A percentile compares a stretch with the other conserved stretches of the same genome.
Conservation (phyloP, 345 rosid genomes). For the Triadica sebifera region DNA sequence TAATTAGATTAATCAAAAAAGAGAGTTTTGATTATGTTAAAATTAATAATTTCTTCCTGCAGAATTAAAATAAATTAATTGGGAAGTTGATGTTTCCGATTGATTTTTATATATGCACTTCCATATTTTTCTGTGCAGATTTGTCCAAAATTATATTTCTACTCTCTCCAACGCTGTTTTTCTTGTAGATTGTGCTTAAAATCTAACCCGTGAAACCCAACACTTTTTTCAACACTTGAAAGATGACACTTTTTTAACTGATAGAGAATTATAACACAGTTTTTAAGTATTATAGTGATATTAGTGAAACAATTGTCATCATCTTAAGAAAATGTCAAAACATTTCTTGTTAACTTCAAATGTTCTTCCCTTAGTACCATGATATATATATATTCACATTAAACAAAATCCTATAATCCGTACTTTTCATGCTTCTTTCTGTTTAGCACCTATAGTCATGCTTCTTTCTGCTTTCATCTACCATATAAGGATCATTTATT, state of each 20-base stretch:
- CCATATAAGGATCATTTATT: too few species aligned
- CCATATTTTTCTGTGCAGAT: background rate
- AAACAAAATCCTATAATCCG: too few species aligned
- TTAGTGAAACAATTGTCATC: background rate
- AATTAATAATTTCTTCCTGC: too few species aligned
- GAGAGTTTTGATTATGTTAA: too few species aligned
- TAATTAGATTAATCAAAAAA: too few species aligned
- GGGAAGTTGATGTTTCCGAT: too few species aligned
- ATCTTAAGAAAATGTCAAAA: background rate
- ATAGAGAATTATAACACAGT: background rate
- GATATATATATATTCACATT: too few species aligned
- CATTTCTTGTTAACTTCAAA: background rate
- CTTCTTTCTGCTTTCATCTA: background rate
- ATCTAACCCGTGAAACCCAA: constrained; percentile 42
- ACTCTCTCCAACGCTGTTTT: constrained; percentile 11
- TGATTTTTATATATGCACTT: too few species aligned
- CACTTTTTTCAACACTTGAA: constrained; percentile 15
- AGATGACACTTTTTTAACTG: too few species aligned
- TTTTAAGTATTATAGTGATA: background rate
- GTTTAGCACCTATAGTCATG: background rate
- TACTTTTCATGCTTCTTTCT: too few species aligned
- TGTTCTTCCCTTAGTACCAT: background rate
- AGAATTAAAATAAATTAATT: too few species aligned
- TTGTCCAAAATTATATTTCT: constrained; percentile 7
- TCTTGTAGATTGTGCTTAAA: constrained; percentile 37